Evolutionary conservation across 1,284 basidiomycete genomes (phyloP), one percentile per base, ranked within the genome.

Genomic region (Sanghuangporus baumii): DNA sequence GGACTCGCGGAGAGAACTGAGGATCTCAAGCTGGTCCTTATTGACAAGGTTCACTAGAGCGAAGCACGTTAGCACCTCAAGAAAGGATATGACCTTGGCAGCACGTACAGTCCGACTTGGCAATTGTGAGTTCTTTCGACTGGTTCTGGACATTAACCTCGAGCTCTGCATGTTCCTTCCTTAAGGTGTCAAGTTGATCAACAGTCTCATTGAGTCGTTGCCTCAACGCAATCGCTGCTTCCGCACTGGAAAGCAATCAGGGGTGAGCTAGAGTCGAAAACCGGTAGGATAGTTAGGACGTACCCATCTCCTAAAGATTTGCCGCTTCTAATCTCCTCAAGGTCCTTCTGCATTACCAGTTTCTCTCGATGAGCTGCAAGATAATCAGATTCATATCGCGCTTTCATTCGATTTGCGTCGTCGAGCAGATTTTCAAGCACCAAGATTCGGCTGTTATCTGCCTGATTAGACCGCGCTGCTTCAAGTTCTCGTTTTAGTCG

Each of bases 361-460:
- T 89, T 91, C 74, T 92, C 89, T 31, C 93, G 81, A 73, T 96
- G 93, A 31, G 90, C 89, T 2, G 85, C 81, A 9, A 98, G 78
- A 72, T 96, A 97, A 72, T 98, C 95, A 12, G 80, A 78, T 74
- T 98, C 94, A 70, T 98, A 98, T 34, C 93, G 81, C 41, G 85
- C 80, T 76, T 96, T 96, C 85, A 93, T 90, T 66, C 90, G 81
- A 67, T 91, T 94, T 40, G 94, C 89, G 69, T 98, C 96, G 58
- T 94, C 92, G 57, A 98, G 79, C 63, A 97, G 76, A 68, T 93
- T 95, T 76, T 98, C 93, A 43, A 98, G 78, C 6, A 96, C 92
- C 12, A 93, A 73, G 2, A 94, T 76, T 23, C 86, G 82, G 64
- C 88, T 90, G 4, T 85, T 80, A 69, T 93, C 91, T 9, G 79